phyloP scores from a whole-genome alignment of 129 eudicot genomes.

The Flaveria linearis region DNA sequence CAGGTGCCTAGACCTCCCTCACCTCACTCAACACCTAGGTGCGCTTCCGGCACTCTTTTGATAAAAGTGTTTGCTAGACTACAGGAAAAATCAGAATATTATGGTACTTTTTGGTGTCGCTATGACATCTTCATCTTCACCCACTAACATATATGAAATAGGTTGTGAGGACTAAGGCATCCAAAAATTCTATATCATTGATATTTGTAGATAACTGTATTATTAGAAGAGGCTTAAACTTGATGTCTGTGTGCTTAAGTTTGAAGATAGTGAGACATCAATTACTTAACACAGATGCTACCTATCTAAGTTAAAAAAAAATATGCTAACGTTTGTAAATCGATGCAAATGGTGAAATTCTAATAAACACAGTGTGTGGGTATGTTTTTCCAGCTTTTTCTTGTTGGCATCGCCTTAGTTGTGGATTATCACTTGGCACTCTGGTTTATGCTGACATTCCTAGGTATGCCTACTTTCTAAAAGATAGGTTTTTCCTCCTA shows the following conservation, averaged over 20 bases:
- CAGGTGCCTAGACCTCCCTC: not conserved
- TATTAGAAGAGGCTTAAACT: not conserved
- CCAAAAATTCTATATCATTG: constrained; percentile 1
- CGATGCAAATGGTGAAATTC: not conserved
- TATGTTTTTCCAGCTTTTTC: constrained; percentile 59
- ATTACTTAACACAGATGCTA: not conserved
- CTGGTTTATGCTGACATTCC: constrained; percentile 71
- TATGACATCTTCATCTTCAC: not conserved
- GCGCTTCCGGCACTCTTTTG: not conserved
- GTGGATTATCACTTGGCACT: constrained; percentile 83
- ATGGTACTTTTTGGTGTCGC: not conserved
- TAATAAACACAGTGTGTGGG: not conserved
- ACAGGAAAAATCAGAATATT: not conserved
- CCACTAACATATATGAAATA: constrained; percentile 3
- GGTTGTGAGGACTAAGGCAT: constrained; percentile 1
- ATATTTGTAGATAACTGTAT: constrained; percentile 19
- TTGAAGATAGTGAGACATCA: not conserved
- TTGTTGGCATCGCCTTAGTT: constrained; percentile 62
- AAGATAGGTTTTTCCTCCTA: constrained; percentile 6
- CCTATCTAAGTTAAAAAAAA: not conserved
- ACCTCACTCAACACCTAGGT: no score
- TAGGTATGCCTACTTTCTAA: constrained; percentile 55
- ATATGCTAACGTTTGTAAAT: not conserved
- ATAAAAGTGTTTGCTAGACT: constrained; percentile 2
- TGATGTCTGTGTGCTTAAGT: not conserved